phyloP scores from a whole-genome alignment of 108 stramenopile species.

The Schizochytrium sp. region DNA sequence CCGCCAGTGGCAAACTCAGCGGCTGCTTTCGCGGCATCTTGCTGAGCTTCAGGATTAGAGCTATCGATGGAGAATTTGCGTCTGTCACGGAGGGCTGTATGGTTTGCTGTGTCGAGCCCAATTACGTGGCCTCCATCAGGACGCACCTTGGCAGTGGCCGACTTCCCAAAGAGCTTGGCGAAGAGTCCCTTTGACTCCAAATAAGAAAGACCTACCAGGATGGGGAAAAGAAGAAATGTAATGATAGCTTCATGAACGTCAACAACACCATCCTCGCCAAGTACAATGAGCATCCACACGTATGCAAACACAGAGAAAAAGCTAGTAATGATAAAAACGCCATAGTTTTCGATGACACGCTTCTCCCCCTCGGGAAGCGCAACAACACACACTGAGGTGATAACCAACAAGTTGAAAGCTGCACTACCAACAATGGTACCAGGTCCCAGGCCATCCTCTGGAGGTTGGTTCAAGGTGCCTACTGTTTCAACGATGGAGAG shows the following conservation, averaged over 20 bases:
- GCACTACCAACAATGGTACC: conserved; percentile 70
- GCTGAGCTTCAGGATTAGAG: too few relatives aligned
- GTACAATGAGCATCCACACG: conserved; percentile 68
- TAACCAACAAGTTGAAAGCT: conserved; percentile 69
- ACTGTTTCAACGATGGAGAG: conserved; percentile 67
- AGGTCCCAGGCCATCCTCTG: conserved; percentile 67
- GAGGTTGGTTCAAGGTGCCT: conserved; percentile 7
- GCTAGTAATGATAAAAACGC: conserved; percentile 63
- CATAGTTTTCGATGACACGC: conserved; percentile 61
- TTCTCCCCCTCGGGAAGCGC: conserved; percentile 62
- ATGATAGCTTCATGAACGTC: conserved; percentile 57
- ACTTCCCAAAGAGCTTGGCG: background rate
- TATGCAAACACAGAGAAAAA: conserved; percentile 70
- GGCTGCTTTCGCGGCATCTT: too few relatives aligned
- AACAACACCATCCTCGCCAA: conserved; percentile 57
- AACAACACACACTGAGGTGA: conserved; percentile 66
- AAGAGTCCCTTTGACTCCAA: conserved; percentile 52
- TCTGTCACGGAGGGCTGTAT: background rate
- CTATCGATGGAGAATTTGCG: conserved; percentile 7
- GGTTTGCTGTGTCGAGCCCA: conserved; percentile 10
- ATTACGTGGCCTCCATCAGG: conserved; percentile 59
- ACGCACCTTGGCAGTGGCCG: background rate
- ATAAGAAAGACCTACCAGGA: conserved; percentile 63
- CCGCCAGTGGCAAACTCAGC: too few relatives aligned
- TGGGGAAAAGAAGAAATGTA: conserved; percentile 67